Evolutionary conservation across 140 eudicot genomes (phyloP), one percentile per base, ranked within the genome.

Genomic region (Anethum foeniculum): DNA sequence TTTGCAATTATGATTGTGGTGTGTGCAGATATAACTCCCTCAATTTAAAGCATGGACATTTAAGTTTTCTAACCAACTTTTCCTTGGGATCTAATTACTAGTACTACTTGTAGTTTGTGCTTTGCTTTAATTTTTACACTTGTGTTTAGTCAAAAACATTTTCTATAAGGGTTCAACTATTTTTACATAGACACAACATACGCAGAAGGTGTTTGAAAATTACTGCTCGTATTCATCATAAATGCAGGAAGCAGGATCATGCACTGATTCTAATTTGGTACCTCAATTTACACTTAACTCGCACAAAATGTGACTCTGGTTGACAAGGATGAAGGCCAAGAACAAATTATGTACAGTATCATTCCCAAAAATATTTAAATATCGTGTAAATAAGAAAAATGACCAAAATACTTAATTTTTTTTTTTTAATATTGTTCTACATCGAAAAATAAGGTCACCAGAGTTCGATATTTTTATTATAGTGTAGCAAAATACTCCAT

Each of bases 1-100:
- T 75, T 28, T 46, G 79, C 79, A 48, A 75, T 75, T 25, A 75
- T 47, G 18, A 46, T 48, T 25, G 54, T 12, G 79, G 62, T 48
- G 64, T 75, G 65, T 75, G 76, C 48, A 75, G 79, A 52, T 75
- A 25, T 75, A 75, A 75, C 79, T 46, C 44, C 79, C 54, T 68
- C 74, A 27, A 38, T 75, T 75, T 27, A 75, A 47, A 75, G 79
- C 79, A 47, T 75, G 64, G 62, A 75, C 51, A 30, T 75, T 75
- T 47, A 75, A 46, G 79, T 75, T 68, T 68, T 75, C 79, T 47
- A 75, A 75, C 79, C 64, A 75, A 75, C 79, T 75, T 46, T 43
- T 39, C 19, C 77, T 51, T 73, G 28, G 49, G 58, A 74, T 74
- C 60, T 41, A 25, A 74, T 43, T 74, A 23, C 30, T 43, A 25